Evolutionary conservation across 345 rosid genomes (phyloP), one percentile per base, ranked within the genome.

Genomic region (Camelina sativa): DNA sequence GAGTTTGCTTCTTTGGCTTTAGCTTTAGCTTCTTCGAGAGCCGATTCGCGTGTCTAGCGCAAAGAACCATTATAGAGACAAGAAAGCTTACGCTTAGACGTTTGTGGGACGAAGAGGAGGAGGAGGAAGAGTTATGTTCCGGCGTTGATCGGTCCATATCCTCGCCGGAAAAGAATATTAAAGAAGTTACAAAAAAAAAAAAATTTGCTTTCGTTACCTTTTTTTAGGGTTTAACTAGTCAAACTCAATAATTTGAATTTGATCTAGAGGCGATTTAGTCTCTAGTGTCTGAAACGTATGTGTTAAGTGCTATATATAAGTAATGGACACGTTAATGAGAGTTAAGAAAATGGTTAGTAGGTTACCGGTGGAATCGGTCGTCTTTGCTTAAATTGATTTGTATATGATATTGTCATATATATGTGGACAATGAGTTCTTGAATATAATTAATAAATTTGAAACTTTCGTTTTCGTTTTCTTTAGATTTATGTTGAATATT

Each of bases 11-110:
- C 74, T 64, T 64, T 0, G 60, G 32, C 71, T 74, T 83, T 11
- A 74, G 57, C 62, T 56, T 80, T 60, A 87, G 73, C 82, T 85
- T 84, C 55, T 47, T 82, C 0, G 98, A 82, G 65, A 81, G 40
- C 11, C 78, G 84, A 35, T 57, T 46, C 0, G 87, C 90, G 1
- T 80, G 86, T 72, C 82, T 89, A 48, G 91, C 85, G 66, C 86
- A 86, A 7, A 80, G 41, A 65, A 86, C 81, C 83, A 84, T 67
- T 44, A 86, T 57, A 11, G 93, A 79, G 50, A 85, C 9, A 13
- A 88, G 76, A 52, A 85, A 79, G 62, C 76, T 70, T 34, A 76
- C 28, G 5, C 76, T 68, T 7, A 83, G 11, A 75, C 81, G 86
- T 75, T 83, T 87, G 7, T 79, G 65, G 1, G 85, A 60, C 34